Evolutionary conservation across 2,329 filamentous ascomycete genomes (phyloP), one percentile per base, ranked within the genome.

Genomic region (Pseudogymnoascus sp.): DNA sequence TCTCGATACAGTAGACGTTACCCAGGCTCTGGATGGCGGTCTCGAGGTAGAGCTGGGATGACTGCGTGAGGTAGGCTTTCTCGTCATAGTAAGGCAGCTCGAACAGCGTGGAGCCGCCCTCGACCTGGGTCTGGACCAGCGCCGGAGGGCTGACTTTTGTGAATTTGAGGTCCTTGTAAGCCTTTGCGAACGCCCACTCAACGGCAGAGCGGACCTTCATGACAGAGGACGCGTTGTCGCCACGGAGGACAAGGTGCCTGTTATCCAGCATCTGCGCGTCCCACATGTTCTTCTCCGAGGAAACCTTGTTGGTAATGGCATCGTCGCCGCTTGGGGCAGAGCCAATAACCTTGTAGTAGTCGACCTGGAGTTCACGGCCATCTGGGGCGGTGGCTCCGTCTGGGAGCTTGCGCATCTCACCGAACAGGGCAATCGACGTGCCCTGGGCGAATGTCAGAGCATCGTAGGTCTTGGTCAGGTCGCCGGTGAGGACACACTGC

Each of bases 1-100:
- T 96, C 77, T 96, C 93, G 72, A 99, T 93, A 75, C 93, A 98
- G 84, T 96, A 99, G 61, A 97, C 92, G 74, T 97, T 91, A 70
- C 95, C 95, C 71, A 98, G 83, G 61, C 89, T 91, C 10, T 93
- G 91, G 33, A 99, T 81, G 68, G 89, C 91, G 33, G 95, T 99
- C 82, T 99, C 95, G 64, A 99, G 89, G 78, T 99, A 99, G 62
- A 99, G 86, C 78, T 99, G 95, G 35, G 91, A 96, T 3, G 93
- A 97, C 78, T 99, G 95, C 3, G 95, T 98, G 66, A 99, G 86
- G 80, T 93, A 99, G 65, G 95, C 90, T 70, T 88, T 84, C 77
- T 97, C 90, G 70, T 87, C 89, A 78, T 96, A 97, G 82, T 95
- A 96, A 73, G 89, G 82, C 72, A 96, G 89, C 65, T 85, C 86